phyloP scores from a whole-genome alignment of 1,284 basidiomycete genomes.

The Retiboletus fuscus region DNA sequence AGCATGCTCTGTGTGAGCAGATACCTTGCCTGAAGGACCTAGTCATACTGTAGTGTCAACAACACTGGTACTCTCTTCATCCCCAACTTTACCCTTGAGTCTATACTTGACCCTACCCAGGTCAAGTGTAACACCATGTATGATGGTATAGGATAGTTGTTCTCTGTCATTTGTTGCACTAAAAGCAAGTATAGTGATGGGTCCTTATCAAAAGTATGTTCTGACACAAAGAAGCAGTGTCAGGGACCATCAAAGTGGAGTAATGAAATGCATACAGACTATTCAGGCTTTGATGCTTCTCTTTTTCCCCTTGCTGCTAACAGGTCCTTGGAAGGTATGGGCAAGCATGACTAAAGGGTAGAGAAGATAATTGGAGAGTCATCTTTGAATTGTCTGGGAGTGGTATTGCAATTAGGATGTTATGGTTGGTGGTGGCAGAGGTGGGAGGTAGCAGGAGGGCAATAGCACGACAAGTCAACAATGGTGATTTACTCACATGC shows the following conservation, averaged over 20 bases:
- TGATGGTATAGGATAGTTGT: constrained; percentile 89
- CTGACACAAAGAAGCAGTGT: constrained; percentile 57
- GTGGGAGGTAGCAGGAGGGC: constrained; percentile 74
- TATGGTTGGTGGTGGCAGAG: constrained; percentile 72
- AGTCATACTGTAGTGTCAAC: no score
- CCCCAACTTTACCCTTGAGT: no score
- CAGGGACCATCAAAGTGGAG: constrained; percentile 8
- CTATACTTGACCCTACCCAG: no score
- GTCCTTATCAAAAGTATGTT: constrained; percentile 67
- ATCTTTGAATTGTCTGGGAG: constrained; percentile 55
- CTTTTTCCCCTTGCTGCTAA: constrained; percentile 84
- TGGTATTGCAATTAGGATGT: constrained; percentile 75
- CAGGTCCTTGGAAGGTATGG: constrained; percentile 86
- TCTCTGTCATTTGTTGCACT: constrained; percentile 88
- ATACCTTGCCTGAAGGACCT: no score
- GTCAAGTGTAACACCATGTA: no score
- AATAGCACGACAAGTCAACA: constrained; percentile 54
- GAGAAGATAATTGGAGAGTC: constrained; percentile 79
- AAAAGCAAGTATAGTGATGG: constrained; percentile 81
- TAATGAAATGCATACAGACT: constrained; percentile 57
- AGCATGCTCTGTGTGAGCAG: no score
- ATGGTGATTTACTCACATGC: no score
- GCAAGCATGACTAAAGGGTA: constrained; percentile 90
- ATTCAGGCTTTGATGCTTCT: constrained; percentile 66
- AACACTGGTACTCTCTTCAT: no score